Percentiles rank a stretch among this genome's conserved stretches.
phyloP scores from a whole-genome alignment of 2,329 filamentous ascomycete species.

The Pyrenophora seminiperda region DNA sequence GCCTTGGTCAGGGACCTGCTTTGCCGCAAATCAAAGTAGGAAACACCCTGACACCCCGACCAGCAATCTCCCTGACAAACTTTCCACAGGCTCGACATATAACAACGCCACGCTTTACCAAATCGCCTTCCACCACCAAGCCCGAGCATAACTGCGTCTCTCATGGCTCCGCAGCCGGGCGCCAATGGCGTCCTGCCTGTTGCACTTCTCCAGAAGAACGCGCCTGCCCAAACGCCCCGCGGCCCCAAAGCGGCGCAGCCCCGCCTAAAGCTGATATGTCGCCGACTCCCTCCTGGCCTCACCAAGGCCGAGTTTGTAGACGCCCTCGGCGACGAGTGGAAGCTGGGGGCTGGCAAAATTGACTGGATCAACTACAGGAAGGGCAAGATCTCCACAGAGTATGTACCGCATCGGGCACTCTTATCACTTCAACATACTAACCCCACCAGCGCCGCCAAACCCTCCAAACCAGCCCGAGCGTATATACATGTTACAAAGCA shows the following conservation, averaged over 20 bases:
- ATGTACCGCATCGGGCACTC: constrained; percentile 40
- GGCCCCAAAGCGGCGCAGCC: constrained; percentile 55
- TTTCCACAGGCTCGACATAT: too few relatives aligned
- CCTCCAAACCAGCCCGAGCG: constrained; percentile 77
- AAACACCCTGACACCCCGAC: background rate
- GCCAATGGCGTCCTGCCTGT: constrained; percentile 49
- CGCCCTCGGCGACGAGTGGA: constrained; percentile 80
- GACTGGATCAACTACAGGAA: constrained; percentile 79
- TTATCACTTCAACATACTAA: background rate
- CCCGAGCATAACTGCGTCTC: background rate
- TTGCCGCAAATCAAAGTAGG: too few relatives aligned
- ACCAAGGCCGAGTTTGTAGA: constrained; percentile 77
- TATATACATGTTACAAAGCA: constrained; percentile 82
- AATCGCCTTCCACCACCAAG: background rate
- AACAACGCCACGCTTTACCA: background rate
- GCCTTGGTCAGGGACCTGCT: too few relatives aligned
- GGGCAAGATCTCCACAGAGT: constrained; percentile 86
- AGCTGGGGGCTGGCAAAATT: constrained; percentile 75
- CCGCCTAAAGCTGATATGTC: constrained; percentile 82
- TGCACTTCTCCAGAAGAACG: constrained; percentile 45
- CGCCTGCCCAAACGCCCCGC: constrained; percentile 36
- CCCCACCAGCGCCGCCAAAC: constrained; percentile 65
- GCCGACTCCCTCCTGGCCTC: constrained; percentile 83
- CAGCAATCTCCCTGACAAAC: background rate
- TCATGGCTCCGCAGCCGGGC: constrained; percentile 40